Percentiles rank a stretch among this genome's conserved stretches.
Evolutionary conservation across 352 stramenopile genomes (phyloP).

Genomic region (Phytophthora meadii): DNA sequence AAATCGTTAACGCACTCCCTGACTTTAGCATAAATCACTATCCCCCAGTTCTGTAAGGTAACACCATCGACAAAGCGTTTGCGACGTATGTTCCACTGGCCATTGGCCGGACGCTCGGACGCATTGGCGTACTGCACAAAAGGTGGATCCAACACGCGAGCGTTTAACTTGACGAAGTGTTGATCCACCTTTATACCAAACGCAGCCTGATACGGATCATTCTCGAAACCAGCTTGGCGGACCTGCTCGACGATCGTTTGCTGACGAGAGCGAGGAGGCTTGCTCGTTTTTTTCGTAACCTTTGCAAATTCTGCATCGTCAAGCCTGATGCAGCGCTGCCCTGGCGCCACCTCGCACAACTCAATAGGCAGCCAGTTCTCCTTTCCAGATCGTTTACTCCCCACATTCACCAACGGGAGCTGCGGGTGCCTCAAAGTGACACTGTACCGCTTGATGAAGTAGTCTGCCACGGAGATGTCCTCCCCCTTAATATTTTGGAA

Average conservation of each 20-base stretch:
- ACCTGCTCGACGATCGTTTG: neutral
- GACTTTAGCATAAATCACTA: neutral
- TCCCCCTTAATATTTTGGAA: neutral
- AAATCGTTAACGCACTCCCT: neutral
- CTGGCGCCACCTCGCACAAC: neutral
- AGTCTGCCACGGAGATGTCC: neutral
- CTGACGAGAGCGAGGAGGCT: neutral
- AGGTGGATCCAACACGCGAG: neutral
- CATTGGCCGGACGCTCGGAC: neutral
- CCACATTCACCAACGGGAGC: neutral
- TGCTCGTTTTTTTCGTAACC: neutral
- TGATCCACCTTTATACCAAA: neutral
- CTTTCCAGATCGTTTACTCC: neutral
- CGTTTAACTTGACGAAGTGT: neutral
- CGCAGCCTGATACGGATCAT: neutral
- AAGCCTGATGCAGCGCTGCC: neutral
- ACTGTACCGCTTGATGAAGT: neutral
- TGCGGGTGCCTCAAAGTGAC: neutral
- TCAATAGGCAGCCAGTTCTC: neutral
- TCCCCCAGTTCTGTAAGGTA: neutral
- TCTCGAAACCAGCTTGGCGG: neutral
- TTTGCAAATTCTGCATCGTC: neutral
- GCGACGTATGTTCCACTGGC: neutral
- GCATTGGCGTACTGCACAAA: neutral
- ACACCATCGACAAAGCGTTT: neutral